These are phyloP conservation scores for Ophiostoma sp. DNA, from an alignment of 2,329 filamentous ascomycete species.

Conservation along the genomic window DNA sequence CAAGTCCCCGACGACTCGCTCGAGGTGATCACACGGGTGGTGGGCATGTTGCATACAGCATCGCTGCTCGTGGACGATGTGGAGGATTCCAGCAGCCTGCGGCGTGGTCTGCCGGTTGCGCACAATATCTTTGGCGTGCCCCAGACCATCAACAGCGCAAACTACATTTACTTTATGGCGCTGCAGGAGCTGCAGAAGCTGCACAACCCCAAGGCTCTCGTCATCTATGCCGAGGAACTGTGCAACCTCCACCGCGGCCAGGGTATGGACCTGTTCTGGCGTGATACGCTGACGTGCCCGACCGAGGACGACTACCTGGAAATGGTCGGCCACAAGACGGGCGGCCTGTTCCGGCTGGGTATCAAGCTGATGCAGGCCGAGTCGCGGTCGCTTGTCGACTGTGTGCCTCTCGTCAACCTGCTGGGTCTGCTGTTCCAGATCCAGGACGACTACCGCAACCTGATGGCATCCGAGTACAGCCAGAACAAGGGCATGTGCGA, in stretches of 20 bases:
- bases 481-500: conserved; percentile 91
- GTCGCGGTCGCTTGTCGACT: conserved; percentile 54
- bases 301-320: conserved; percentile 88
- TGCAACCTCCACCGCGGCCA: conserved; percentile 81
- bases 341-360: conserved; percentile 76
- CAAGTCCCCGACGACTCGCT: conserved; percentile 66
- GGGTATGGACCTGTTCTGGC: conserved; percentile 89
- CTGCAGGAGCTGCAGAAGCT: conserved; percentile 69
- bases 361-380: conserved; percentile 87
- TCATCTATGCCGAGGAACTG: conserved; percentile 75
- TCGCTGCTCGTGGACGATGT: conserved; percentile 83
- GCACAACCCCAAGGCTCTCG: conserved; percentile 58
- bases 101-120: conserved; percentile 74
- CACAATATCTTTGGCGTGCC: conserved; percentile 80
- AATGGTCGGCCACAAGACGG: conserved; percentile 85
- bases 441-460: conserved; percentile 89
- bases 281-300: conserved; percentile 76
- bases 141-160: conserved; percentile 86
- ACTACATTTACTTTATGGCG: conserved; percentile 81
- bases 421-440: conserved; percentile 87
- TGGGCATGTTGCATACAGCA: conserved; percentile 81
- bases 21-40: conserved; percentile 68
- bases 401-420: conserved; percentile 76
- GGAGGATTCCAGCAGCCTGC: conserved; percentile 68
- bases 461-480: conserved; percentile 68